Evolutionary conservation across 139 green algal genomes (phyloP).

Genomic region (Chlorella vulgaris): DNA sequence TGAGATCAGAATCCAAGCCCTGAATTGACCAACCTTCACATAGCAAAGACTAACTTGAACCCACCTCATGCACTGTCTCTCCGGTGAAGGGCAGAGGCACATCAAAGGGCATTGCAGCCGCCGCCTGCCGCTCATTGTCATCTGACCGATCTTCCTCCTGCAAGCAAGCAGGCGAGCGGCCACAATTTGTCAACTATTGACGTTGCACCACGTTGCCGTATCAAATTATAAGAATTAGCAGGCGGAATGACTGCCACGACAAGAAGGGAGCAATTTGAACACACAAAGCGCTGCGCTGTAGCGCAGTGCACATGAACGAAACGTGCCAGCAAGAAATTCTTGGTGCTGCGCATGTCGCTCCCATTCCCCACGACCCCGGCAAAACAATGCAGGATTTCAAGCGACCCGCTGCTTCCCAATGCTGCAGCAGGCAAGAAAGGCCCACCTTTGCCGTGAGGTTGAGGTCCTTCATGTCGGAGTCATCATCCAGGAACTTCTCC

Average conservation of each 20-base stretch:
- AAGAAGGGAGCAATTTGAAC: no score
- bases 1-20: no score
- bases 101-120: slow-evolving; percentile 25
- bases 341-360: no score
- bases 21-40: no score
- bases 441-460: slow-evolving; percentile 58
- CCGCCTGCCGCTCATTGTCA: slow-evolving; percentile 8
- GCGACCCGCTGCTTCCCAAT: no score
- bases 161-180: not conserved
- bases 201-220: no score
- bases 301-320: no score
- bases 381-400: no score
- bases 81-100: slow-evolving; percentile 28
- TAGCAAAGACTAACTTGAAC: no score
- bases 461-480: slow-evolving; percentile 67
- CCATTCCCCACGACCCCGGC: no score
- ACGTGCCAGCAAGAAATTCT: no score
- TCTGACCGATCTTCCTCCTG: slow-evolving; percentile 28
- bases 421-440: not conserved
- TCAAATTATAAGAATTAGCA: not conserved
- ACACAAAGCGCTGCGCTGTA: no score
- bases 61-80: not conserved
- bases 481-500: slow-evolving; percentile 69
- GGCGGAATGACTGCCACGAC: not conserved
- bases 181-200: not conserved